Base-by-base conservation (phyloP, 257 asterid genomes). In the Ilex asprella region DNA sequence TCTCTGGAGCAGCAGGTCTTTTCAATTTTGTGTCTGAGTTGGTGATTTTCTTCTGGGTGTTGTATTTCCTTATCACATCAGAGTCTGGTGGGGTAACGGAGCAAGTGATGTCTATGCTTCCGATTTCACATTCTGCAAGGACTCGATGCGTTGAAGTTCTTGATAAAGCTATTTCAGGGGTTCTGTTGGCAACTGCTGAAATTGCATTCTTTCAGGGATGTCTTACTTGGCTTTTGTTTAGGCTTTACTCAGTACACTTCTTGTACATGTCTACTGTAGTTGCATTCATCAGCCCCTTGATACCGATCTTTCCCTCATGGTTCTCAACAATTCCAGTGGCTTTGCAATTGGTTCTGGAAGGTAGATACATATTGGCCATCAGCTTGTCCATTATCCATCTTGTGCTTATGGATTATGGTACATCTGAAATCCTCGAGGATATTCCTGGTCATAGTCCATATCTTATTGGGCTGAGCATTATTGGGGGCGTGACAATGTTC, bases 81-180 rank as follows among this genome's bases (percentile, higher is more conserved):
- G 99, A 87, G 54, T 87, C 97, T 0, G 99, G 99, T 57, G 99
- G 97, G 2, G 99, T 85, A n/a, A 89, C 99, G 1, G 97, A 89
- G 51, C 99, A 93, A 54, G 96, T 78, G 0, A 93, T 93, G 83
- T 61, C 51, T 11, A 82, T 93, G 99, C 79, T 93, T 54, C 99
- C 99, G 30, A 81, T 93, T 39, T 79, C 99, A 5, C 70, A 75
- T 9, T 78, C 89, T 5, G 89, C 95, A 7, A 79, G 94, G 68
- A 74, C 78, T 1, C 84, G 90, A 3, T 83, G 96, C 50, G 96
- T 93, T 51, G 95, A 87, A 74, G 96, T 87, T 65, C 87, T 93
- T 13, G 86, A 93, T 39, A 84, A 83, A 31, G 97, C 95, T 13
- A 81, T 93, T 7, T 93, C 99, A 0, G 97, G 97, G 54, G 96